Evolutionary conservation across 306 rosid species (phyloP).

Genomic region (Sophora flavescens): DNA sequence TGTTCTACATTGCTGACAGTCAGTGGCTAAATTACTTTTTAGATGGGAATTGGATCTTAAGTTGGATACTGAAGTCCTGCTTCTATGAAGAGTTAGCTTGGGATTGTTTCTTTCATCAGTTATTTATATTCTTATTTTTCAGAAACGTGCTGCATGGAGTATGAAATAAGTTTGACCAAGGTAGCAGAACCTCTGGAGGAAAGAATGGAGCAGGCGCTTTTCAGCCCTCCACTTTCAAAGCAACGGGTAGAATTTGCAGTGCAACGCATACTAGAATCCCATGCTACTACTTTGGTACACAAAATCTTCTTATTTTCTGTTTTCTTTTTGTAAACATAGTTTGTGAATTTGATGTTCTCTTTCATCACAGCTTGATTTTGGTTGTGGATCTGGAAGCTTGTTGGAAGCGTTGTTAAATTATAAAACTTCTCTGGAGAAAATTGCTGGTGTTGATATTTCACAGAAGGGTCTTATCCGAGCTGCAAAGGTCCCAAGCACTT

Average conservation of each 20-base stretch:
- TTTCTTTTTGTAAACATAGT: conserved; percentile 31
- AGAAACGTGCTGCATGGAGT: conserved; percentile 74
- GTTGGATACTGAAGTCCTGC: neutral
- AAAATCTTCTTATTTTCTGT: conserved; percentile 34
- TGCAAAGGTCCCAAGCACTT: conserved; percentile 72
- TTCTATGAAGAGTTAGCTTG: neutral
- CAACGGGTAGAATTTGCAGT: conserved; percentile 97
- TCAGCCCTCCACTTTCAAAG: conserved; percentile 96
- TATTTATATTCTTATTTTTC: conserved; percentile 42
- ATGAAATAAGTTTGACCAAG: conserved; percentile 60
- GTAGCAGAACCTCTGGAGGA: conserved; percentile 92
- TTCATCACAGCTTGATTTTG: conserved; percentile 86
- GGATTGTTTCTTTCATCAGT: neutral
- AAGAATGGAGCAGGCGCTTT: conserved; percentile 96
- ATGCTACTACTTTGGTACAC: conserved; percentile 78
- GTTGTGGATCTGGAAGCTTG: conserved; percentile 99
- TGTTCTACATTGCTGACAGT: conserved; percentile 11
- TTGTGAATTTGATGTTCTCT: conserved; percentile 48
- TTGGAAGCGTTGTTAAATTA: conserved; percentile 88
- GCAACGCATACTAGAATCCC: conserved; percentile 70
- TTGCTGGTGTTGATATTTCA: conserved; percentile 94
- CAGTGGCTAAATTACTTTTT: neutral
- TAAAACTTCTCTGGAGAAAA: conserved; percentile 72
- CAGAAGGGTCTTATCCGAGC: conserved; percentile 85
- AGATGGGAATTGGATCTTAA: conserved; percentile 15